Evolutionary conservation across 2,329 filamentous ascomycete species (phyloP).

Genomic region (Aspergillus pseudoviridinutans): DNA sequence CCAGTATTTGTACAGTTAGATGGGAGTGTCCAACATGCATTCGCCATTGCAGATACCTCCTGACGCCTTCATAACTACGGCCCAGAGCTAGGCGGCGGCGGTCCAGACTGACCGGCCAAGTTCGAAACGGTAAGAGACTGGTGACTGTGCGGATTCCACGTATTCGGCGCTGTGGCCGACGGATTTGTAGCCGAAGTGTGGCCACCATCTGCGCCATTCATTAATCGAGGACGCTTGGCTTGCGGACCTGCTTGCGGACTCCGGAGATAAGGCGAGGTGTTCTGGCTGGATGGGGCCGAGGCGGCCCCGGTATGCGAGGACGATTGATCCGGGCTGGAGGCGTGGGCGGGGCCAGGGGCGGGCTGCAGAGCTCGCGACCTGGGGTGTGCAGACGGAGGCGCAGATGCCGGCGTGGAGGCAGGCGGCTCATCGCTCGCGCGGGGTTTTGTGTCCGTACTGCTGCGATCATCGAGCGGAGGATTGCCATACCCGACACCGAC

Average conservation of each 20-base stretch:
- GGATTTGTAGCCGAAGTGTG: constrained; percentile 3
- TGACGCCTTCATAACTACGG: background rate
- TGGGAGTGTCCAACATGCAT: background rate
- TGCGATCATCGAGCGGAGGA: constrained; percentile 14
- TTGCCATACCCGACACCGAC: constrained; percentile 28
- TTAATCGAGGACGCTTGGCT: constrained; percentile 34
- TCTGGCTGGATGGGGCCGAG: constrained; percentile 25
- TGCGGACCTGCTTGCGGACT: constrained; percentile 20
- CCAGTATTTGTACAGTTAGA: background rate
- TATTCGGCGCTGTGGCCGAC: background rate
- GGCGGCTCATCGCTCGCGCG: constrained; percentile 8
- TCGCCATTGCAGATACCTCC: background rate
- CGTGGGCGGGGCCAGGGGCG: constrained; percentile 10
- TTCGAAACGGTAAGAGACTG: constrained; percentile 19
- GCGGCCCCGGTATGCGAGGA: constrained; percentile 14
- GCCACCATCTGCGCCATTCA: constrained; percentile 22
- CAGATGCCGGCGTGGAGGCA: background rate
- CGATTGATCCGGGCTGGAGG: constrained; percentile 26
- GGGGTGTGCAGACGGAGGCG: background rate
- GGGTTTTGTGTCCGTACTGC: constrained; percentile 6
- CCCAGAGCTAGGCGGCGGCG: constrained; percentile 15
- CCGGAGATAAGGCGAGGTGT: constrained; percentile 27
- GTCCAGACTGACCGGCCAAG: constrained; percentile 20
- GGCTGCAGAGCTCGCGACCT: constrained; percentile 13
- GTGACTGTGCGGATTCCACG: constrained; percentile 8